Conservation (phyloP, 2,329 filamentous ascomycete genomes). For the Alternaria tenuissima region DNA sequence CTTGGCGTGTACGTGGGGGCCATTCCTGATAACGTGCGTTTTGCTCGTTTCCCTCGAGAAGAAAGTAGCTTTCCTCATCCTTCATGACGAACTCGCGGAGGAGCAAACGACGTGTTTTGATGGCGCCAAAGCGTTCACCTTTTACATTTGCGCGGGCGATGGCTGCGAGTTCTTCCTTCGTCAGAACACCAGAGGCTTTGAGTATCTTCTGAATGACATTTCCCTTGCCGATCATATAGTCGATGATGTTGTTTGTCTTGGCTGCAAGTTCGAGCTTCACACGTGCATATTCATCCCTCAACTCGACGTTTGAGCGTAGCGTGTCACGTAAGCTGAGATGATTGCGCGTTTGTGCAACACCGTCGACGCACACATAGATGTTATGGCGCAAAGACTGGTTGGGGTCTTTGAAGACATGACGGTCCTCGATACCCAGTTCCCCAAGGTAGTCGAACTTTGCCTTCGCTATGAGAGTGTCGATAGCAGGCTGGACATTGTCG, state of each 20-base stretch:
- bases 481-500: conserved; percentile 33
- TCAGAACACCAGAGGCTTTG: conserved; percentile 19
- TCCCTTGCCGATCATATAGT: conserved; percentile 34
- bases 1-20: conserved; percentile 28
- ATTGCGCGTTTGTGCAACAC: conserved; percentile 46
- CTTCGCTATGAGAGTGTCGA: conserved; percentile 40
- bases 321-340: conserved; percentile 51
- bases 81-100: conserved; percentile 38
- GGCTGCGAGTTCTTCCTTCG: conserved; percentile 28
- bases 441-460: conserved; percentile 48
- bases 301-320: conserved; percentile 35
- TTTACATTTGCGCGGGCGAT: conserved; percentile 28
- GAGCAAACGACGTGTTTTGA: conserved; percentile 33
- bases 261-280: conserved; percentile 35
- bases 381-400: conserved; percentile 40
- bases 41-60: conserved; percentile 33
- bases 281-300: conserved; percentile 43
- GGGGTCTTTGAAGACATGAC: conserved; percentile 46
- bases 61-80: conserved; percentile 34
- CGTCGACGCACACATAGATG: conserved; percentile 50
- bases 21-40: conserved; percentile 43
- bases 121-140: conserved; percentile 23
- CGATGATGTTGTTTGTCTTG: conserved; percentile 25
- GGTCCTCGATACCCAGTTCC: conserved; percentile 48
- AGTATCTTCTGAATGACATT: conserved; percentile 34